Percentiles rank a stretch among this genome's conserved stretches.
Evolutionary conservation across 768 basidiomycete species (phyloP).

Genomic region (Leccinellum luteum): DNA sequence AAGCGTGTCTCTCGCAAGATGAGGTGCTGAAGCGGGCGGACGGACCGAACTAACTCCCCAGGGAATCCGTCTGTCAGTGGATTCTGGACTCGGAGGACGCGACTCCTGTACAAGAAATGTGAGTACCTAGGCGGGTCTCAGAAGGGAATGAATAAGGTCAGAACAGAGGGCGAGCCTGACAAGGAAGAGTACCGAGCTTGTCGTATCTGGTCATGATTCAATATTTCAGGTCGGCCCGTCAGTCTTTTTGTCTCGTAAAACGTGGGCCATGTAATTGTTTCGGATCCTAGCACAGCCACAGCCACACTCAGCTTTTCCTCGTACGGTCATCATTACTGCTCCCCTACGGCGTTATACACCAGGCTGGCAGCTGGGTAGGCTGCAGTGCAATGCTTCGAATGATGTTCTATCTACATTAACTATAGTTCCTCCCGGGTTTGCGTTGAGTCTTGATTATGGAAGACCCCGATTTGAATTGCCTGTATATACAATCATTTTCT

Average conservation of each 20-base stretch:
- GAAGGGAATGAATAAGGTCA: background rate
- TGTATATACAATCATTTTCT: background rate
- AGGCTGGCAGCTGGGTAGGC: too few species aligned
- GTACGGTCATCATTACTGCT: too few species aligned
- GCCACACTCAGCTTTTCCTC: constrained; percentile 10
- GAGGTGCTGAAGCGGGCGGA: background rate
- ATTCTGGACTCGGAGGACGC: background rate
- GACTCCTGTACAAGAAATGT: background rate
- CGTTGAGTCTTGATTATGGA: too few species aligned
- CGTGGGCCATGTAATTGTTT: constrained; percentile 23
- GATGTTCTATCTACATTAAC: too few species aligned
- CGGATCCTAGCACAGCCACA: constrained; percentile 13
- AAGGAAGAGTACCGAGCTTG: background rate
- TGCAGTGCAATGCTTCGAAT: background rate
- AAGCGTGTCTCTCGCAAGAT: constrained; percentile 5
- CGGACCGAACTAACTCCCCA: background rate
- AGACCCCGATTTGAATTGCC: background rate
- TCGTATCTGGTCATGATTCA: too few species aligned
- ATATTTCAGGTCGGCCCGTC: background rate
- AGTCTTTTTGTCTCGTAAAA: constrained; percentile 17
- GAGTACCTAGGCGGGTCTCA: background rate
- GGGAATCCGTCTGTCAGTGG: too few species aligned
- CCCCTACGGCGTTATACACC: too few species aligned
- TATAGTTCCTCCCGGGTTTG: too few species aligned
- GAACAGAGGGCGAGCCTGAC: background rate